Percentiles rank a stretch among this genome's conserved stretches.
These are phyloP conservation scores for Aspergillus versicolor DNA, from an alignment of 2,329 filamentous ascomycete species.

Conservation along the genomic window DNA sequence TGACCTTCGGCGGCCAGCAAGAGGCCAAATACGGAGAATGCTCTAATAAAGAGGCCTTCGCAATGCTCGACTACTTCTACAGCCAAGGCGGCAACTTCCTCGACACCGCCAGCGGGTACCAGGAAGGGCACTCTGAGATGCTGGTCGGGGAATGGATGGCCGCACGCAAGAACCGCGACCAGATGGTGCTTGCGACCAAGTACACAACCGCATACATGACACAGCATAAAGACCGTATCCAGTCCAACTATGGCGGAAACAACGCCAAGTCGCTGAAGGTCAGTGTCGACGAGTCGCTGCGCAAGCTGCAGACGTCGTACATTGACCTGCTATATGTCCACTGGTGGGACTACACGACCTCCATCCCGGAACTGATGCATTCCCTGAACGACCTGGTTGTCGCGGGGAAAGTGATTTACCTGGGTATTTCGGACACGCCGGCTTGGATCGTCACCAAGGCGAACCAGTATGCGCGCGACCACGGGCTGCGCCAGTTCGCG, in stretches of 20 bases:
- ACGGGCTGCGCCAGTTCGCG: constrained; percentile 68
- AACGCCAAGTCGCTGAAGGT: constrained; percentile 30
- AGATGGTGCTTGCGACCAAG: constrained; percentile 58
- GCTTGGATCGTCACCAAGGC: constrained; percentile 60
- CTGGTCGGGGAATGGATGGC: constrained; percentile 55
- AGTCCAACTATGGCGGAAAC: constrained; percentile 36
- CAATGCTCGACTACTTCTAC: constrained; percentile 50
- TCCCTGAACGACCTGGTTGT: constrained; percentile 61
- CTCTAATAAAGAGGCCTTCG: constrained; percentile 46
- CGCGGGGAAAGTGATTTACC: constrained; percentile 64
- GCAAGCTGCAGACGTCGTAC: constrained; percentile 35
- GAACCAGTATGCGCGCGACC: constrained; percentile 61
- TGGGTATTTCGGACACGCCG: constrained; percentile 67
- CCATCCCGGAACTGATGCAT: constrained; percentile 68
- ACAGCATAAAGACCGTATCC: constrained; percentile 18
- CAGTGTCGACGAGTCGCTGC: constrained; percentile 28
- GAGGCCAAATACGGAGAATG: constrained; percentile 41
- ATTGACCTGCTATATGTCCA: constrained; percentile 29
- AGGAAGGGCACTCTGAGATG: constrained; percentile 47
- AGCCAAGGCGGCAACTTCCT: constrained; percentile 53
- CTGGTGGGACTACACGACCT: constrained; percentile 63
- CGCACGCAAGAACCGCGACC: constrained; percentile 43
- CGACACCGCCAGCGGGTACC: constrained; percentile 53
- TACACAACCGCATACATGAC: constrained; percentile 44
- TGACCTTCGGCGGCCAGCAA: constrained; percentile 31